A percentile compares a stretch with the other conserved stretches of the same genome.
Conservation (phyloP, 106 monocot genomes). For the Dendrobium officinale region DNA sequence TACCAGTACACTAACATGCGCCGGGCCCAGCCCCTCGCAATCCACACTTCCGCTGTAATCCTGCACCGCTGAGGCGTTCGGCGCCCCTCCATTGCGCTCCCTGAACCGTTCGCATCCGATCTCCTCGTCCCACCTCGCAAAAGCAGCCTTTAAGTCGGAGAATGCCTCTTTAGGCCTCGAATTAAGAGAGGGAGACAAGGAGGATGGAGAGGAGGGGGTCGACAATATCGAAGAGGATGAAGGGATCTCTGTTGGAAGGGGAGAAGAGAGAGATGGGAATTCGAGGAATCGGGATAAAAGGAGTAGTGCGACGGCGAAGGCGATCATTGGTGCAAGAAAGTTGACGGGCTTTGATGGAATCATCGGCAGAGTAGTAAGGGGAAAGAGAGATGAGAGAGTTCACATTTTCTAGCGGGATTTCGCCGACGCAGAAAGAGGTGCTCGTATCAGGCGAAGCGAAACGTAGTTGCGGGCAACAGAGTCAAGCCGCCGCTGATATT, state of each 20-base stretch:
- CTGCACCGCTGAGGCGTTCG: conserved; percentile 42
- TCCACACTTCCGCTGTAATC: conserved; percentile 9
- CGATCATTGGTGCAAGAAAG: conserved; percentile 51
- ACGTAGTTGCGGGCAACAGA: no score
- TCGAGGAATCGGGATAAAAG: conserved; percentile 54
- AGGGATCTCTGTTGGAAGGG: conserved; percentile 14
- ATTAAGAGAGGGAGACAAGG: not conserved
- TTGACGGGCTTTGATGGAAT: conserved; percentile 29
- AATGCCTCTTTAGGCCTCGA: conserved; percentile 20
- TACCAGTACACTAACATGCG: conserved; percentile 60
- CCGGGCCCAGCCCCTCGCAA: conserved; percentile 13
- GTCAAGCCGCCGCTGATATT: no score
- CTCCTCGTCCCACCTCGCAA: conserved; percentile 48
- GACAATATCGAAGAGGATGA: conserved; percentile 2
- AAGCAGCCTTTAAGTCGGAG: conserved; percentile 38
- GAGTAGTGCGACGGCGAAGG: conserved; percentile 40
- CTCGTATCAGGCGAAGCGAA: not conserved
- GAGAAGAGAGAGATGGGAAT: conserved; percentile 42
- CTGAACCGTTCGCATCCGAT: conserved; percentile 56
- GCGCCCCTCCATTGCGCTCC: conserved; percentile 23
- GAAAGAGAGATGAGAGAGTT: not conserved
- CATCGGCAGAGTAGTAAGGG: not conserved
- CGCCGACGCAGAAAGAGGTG: not conserved
- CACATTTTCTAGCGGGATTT: not conserved
- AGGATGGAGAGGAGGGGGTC: conserved; percentile 18